Conservation (phyloP, 768 basidiomycete species). For the Lactarius hengduanensis region DNA sequence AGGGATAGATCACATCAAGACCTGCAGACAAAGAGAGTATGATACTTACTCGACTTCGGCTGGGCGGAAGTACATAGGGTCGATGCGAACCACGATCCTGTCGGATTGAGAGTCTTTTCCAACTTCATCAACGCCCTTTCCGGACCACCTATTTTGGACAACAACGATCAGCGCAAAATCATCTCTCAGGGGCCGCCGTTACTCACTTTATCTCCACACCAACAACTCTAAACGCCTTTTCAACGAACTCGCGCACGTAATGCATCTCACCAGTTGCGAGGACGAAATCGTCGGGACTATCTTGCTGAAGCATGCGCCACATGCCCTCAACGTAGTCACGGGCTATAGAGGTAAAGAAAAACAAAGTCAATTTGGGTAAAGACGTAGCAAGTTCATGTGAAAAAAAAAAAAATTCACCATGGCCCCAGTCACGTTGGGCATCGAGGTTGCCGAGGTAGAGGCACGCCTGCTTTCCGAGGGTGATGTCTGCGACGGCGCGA, state of each 20-base stretch:
- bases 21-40: slow-evolving; percentile 1
- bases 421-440: slow-evolving; percentile 96
- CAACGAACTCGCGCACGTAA: slow-evolving; percentile 88
- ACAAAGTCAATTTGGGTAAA: slow-evolving; percentile 2
- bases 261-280: slow-evolving; percentile 97
- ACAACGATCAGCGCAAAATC: slow-evolving; percentile 17
- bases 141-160: slow-evolving; percentile 60
- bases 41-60: slow-evolving; percentile 87
- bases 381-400: neutral
- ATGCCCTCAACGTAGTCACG: slow-evolving; percentile 95
- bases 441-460: slow-evolving; percentile 94
- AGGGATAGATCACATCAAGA: slow-evolving; percentile 1
- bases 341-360: slow-evolving; percentile 41
- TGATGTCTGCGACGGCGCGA: slow-evolving; percentile 90
- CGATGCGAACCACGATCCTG: slow-evolving; percentile 77
- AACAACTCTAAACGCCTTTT: slow-evolving; percentile 75
- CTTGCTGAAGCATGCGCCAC: slow-evolving; percentile 96
- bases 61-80: slow-evolving; percentile 89
- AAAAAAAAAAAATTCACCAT: slow-evolving; percentile 52
- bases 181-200: neutral
- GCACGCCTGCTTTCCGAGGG: slow-evolving; percentile 82
- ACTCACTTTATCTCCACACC: slow-evolving; percentile 65
- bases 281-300: slow-evolving; percentile 81
- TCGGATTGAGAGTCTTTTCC: slow-evolving; percentile 69
- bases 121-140: slow-evolving; percentile 72